Evolutionary conservation across 2,329 filamentous ascomycete genomes (phyloP).

Genomic region (Cytospora mali): DNA sequence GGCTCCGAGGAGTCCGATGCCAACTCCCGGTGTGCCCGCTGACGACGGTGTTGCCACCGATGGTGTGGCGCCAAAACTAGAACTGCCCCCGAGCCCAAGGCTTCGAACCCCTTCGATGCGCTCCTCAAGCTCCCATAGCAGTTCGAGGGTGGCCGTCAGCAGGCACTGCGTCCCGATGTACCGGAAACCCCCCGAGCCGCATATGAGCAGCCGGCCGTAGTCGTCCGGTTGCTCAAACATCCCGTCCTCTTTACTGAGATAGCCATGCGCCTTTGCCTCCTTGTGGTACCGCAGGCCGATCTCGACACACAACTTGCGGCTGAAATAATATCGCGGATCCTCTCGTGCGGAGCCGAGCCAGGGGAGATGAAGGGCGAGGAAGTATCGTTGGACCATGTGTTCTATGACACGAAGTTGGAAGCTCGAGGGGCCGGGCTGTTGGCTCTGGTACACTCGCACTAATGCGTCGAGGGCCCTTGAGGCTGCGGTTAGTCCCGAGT

Average conservation of each 20-base stretch:
- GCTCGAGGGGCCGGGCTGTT: constrained; percentile 40
- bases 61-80: background rate
- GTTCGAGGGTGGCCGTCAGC: constrained; percentile 49
- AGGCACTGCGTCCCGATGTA: constrained; percentile 45
- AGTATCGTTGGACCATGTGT: constrained; percentile 49
- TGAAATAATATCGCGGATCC: constrained; percentile 56
- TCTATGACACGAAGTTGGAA: constrained; percentile 50
- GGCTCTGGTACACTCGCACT: constrained; percentile 38
- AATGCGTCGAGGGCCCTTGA: constrained; percentile 41
- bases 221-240: constrained; percentile 33
- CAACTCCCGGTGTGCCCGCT: constrained; percentile 4
- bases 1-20: constrained; percentile 30
- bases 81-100: background rate
- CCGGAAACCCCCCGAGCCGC: constrained; percentile 46
- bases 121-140: constrained; percentile 49
- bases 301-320: constrained; percentile 42
- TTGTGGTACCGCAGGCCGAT: constrained; percentile 38
- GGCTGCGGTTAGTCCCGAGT: constrained; percentile 47
- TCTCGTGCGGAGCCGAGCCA: constrained; percentile 49
- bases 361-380: constrained; percentile 58
- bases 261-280: constrained; percentile 36
- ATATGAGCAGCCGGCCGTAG: constrained; percentile 44
- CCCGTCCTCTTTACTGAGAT: constrained; percentile 44
- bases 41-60: background rate
- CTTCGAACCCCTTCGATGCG: constrained; percentile 39